Conservation (phyloP, 1,284 basidiomycete genomes). For the Blastosporella zonata region DNA sequence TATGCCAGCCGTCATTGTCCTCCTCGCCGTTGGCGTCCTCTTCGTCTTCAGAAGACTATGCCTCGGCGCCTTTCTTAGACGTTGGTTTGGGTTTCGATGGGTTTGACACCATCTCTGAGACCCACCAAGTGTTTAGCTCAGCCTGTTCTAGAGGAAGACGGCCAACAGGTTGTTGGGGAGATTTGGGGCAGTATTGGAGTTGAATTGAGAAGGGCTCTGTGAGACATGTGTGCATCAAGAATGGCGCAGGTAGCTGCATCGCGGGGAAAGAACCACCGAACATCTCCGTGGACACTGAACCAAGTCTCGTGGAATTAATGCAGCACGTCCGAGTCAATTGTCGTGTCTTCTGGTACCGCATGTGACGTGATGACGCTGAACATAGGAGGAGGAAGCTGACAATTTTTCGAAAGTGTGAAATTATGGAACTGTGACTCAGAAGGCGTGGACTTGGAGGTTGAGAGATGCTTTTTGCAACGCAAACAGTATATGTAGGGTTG, state of each 20-base stretch:
- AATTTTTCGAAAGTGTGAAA: conserved; percentile 66
- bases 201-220: conserved; percentile 34
- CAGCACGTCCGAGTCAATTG: conserved; percentile 57
- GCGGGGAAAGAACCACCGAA: conserved; percentile 91
- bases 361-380: conserved; percentile 47
- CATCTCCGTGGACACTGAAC: conserved; percentile 83
- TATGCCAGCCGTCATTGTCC: conserved; percentile 72
- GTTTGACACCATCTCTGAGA: conserved; percentile 65
- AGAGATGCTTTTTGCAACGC: conserved; percentile 79
- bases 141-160: conserved; percentile 72
- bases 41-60: conserved; percentile 34
- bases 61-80: conserved; percentile 28
- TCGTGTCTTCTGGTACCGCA: conserved; percentile 25
- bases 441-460: conserved; percentile 47
- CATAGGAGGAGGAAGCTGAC: conserved; percentile 59
- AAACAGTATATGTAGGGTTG: conserved; percentile 76
- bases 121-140: conserved; percentile 87
- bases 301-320: conserved; percentile 66
- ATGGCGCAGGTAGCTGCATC: conserved; percentile 54
- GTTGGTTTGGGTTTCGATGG: conserved; percentile 48
- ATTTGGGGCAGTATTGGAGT: conserved; percentile 35
- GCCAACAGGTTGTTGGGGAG: conserved; percentile 66
- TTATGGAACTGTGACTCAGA: conserved; percentile 64
- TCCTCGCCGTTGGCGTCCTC: conserved; percentile 39
- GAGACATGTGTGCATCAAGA: conserved; percentile 19